These are phyloP conservation scores for Rhodotorula kratochvilovae DNA, from an alignment of 768 basidiomycete species.

Conservation along the genomic window DNA sequence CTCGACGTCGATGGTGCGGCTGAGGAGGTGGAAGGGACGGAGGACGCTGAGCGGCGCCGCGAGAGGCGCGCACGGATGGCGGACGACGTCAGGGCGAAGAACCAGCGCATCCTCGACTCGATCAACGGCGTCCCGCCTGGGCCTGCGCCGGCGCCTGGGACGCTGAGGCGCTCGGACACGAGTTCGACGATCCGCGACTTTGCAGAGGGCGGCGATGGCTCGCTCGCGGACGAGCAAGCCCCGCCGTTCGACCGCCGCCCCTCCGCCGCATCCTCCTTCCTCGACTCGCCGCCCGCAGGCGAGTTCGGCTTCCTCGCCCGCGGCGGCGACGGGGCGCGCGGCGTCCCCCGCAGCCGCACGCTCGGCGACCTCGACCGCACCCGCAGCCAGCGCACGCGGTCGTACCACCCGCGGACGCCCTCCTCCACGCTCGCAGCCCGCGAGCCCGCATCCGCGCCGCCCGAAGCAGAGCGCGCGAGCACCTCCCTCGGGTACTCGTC, in stretches of 20 bases:
- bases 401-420: too few species aligned
- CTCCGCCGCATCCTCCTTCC: background rate
- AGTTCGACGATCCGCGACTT: slow-evolving; percentile 19
- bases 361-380: background rate
- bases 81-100: slow-evolving; percentile 5
- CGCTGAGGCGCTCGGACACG: slow-evolving; percentile 20
- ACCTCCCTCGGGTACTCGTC: too few species aligned
- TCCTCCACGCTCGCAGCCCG: background rate
- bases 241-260: background rate
- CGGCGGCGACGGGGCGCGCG: background rate
- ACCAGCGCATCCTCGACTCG: slow-evolving; percentile 33
- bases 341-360: background rate
- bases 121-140: slow-evolving; percentile 8
- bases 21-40: background rate
- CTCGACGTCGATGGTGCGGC: background rate
- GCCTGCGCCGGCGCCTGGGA: too few species aligned
- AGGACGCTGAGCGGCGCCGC: background rate
- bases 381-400: background rate
- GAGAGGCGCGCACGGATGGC: background rate
- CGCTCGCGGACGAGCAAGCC: too few species aligned
- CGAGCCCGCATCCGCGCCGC: background rate
- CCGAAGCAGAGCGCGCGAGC: too few species aligned
- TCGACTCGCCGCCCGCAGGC: background rate
- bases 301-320: background rate
- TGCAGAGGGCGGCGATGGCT: background rate